Evolutionary conservation across 2,329 filamentous ascomycete species (phyloP), one percentile per base, ranked within the genome.

Genomic region (Ceratocystis alfenasii): DNA sequence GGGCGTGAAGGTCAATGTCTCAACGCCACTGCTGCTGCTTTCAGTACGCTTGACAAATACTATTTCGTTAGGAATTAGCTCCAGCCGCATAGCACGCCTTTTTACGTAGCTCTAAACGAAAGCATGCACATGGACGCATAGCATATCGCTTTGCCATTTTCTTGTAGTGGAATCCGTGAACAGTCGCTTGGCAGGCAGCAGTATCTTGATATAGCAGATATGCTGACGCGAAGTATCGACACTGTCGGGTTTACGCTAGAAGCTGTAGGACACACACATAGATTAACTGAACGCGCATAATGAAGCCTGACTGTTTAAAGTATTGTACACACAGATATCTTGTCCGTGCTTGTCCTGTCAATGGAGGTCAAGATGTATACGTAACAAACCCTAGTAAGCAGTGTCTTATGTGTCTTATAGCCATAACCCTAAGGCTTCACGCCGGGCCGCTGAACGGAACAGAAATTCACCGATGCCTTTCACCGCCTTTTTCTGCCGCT

Each of bases 401-500:
- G 36, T 2, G 10, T 41, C 36, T 41, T 12, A 41, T 4, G 12
- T 12, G 3, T 33, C 8, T 3, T 17, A 5, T 17, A 7, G 3
- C 2, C 5, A 7, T 3, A 59, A 59, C 55, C 55, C 55, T 59
- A 53, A 8, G 6, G n/a, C 3, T 41, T 41, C 4, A 15, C 1
- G 12, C 10, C 36, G 36, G 36, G 36, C 36, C 3, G 10, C 36
- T 8, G n/a, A 10, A 2, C 55, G 55, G 55, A 36, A 8, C 28
- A n/a, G 3, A 36, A 3, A 20, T n/a, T 12, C 30, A 30, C 15
- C 25, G 17, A 59, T 36, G 2, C 6, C 7, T 1, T 12, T 65
- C 63, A 65, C 63, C 63, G 48, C 63, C 53, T 59, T 65, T 65
- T 65, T 65, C 63, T 65, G 48, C 62, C 62, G 45, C 45, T 20